Evolutionary conservation across 2,329 filamentous ascomycete genomes (phyloP).

Genomic region (Chrysosporium queenslandicum): DNA sequence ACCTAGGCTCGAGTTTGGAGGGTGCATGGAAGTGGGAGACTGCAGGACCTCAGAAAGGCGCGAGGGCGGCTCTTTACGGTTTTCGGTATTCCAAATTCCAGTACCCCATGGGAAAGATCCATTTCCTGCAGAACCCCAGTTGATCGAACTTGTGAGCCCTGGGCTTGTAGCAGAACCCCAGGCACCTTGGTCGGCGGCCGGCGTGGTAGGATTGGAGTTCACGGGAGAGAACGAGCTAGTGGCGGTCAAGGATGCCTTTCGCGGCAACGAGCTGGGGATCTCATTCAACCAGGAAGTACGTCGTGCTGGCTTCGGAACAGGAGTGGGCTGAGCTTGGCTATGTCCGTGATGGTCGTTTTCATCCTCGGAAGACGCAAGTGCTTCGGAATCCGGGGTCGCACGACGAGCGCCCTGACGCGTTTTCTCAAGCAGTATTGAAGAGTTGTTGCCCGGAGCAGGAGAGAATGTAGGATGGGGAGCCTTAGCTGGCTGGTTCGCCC

Average conservation of each 20-base stretch:
- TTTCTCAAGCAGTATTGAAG: slow-evolving; percentile 62
- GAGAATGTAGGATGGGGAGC: slow-evolving; percentile 36
- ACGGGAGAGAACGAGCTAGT: slow-evolving; percentile 68
- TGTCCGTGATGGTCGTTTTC: slow-evolving; percentile 55
- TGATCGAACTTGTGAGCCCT: slow-evolving; percentile 32
- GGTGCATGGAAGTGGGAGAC: slow-evolving; percentile 56
- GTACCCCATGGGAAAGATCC: slow-evolving; percentile 59
- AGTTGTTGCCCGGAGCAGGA: slow-evolving; percentile 43
- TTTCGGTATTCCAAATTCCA: slow-evolving; percentile 70
- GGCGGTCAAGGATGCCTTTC: slow-evolving; percentile 64
- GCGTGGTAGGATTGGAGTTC: slow-evolving; percentile 70
- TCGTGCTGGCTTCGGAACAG: slow-evolving; percentile 53
- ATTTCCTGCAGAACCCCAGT: slow-evolving; percentile 39
- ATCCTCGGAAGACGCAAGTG: slow-evolving; percentile 86
- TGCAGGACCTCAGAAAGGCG: slow-evolving; percentile 63
- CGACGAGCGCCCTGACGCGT: slow-evolving; percentile 58
- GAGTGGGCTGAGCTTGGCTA: slow-evolving; percentile 42
- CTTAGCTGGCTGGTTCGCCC: slow-evolving; percentile 19
- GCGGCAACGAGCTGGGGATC: slow-evolving; percentile 55
- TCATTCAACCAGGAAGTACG: slow-evolving; percentile 83
- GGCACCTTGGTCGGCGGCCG: slow-evolving; percentile 53
- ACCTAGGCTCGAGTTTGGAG: slow-evolving; percentile 42
- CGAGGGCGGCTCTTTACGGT: slow-evolving; percentile 64
- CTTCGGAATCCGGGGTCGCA: slow-evolving; percentile 89
- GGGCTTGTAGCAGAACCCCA: slow-evolving; percentile 35